Evolutionary conservation across 2,329 filamentous ascomycete genomes (phyloP).

Genomic region (Apiospora arundinis): DNA sequence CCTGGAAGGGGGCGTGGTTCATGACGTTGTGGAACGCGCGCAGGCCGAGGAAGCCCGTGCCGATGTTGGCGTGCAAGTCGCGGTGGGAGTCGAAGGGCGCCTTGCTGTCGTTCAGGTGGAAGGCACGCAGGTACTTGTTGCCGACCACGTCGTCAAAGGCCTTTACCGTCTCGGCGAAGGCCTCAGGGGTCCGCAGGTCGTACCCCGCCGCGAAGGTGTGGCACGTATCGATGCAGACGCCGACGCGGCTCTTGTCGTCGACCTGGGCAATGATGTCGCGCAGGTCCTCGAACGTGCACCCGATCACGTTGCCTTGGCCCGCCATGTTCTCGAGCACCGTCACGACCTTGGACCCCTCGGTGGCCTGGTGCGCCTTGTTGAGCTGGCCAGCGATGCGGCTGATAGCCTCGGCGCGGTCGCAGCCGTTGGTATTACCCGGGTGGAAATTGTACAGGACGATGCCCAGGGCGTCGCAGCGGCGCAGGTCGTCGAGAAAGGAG

Average conservation of each 20-base stretch:
- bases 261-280: conserved; percentile 82
- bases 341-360: conserved; percentile 66
- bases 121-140: conserved; percentile 77
- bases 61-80: conserved; percentile 95
- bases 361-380: conserved; percentile 81
- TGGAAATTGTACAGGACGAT: conserved; percentile 98
- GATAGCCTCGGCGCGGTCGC: conserved; percentile 72
- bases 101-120: conserved; percentile 97
- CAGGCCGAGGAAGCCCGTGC: conserved; percentile 90
- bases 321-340: conserved; percentile 97
- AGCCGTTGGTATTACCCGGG: conserved; percentile 80
- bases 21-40: conserved; percentile 90
- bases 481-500: conserved; percentile 86
- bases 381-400: conserved; percentile 80
- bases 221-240: conserved; percentile 96
- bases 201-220: conserved; percentile 95
- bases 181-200: conserved; percentile 77
- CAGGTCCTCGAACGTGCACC: conserved; percentile 84
- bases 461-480: conserved; percentile 82
- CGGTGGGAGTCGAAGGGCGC: conserved; percentile 81
- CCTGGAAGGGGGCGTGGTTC: conserved; percentile 78
- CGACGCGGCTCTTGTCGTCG: conserved; percentile 81
- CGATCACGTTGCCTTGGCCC: conserved; percentile 85
- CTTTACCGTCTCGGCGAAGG: conserved; percentile 75
- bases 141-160: conserved; percentile 83